Percentiles rank a stretch among this genome's conserved stretches.
These are phyloP conservation scores for Russula lepida DNA, from an alignment of 768 basidiomycete species.

Conservation along the genomic window DNA sequence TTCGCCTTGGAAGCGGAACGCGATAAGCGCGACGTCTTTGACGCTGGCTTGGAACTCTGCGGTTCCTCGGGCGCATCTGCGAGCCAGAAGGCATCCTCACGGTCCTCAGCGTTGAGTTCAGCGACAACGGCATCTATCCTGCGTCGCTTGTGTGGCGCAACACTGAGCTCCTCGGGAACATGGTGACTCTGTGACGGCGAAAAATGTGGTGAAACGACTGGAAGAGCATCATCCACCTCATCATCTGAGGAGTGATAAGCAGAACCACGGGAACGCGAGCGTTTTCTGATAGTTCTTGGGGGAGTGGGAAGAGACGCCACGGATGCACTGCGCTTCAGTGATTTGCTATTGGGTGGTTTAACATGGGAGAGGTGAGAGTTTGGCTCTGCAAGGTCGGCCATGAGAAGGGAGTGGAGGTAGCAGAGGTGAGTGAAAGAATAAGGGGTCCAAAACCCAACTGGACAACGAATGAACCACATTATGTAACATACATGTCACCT, in stretches of 20 bases:
- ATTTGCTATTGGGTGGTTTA: conserved; percentile 4
- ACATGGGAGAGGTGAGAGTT: background rate
- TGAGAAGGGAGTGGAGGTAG: conserved; percentile 3
- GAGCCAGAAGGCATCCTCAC: conserved; percentile 21
- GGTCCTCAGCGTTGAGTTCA: conserved; percentile 16
- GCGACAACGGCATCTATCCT: conserved; percentile 19
- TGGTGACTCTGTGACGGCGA: conserved; percentile 12
- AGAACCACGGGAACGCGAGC: conserved; percentile 20
- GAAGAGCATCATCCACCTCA: conserved; percentile 14
- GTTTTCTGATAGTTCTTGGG: conserved; percentile 20
- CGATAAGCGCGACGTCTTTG: conserved; percentile 9
- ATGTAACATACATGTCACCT: conserved; percentile 1
- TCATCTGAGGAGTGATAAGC: conserved; percentile 19
- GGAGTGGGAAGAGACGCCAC: conserved; percentile 21
- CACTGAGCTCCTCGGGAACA: background rate
- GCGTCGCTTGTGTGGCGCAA: conserved; percentile 12
- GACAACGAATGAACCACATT: background rate
- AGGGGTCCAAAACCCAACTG: background rate
- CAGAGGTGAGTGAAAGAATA: background rate
- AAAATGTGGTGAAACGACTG: conserved; percentile 15
- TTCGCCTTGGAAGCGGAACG: conserved; percentile 11
- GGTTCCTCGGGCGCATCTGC: background rate
- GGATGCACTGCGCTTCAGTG: conserved; percentile 21
- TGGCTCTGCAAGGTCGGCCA: conserved; percentile 9
- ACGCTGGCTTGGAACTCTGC: conserved; percentile 1